These are phyloP conservation scores for Fusarium oligoseptatum DNA, from an alignment of 2,329 filamentous ascomycete species.

Conservation along the genomic window DNA sequence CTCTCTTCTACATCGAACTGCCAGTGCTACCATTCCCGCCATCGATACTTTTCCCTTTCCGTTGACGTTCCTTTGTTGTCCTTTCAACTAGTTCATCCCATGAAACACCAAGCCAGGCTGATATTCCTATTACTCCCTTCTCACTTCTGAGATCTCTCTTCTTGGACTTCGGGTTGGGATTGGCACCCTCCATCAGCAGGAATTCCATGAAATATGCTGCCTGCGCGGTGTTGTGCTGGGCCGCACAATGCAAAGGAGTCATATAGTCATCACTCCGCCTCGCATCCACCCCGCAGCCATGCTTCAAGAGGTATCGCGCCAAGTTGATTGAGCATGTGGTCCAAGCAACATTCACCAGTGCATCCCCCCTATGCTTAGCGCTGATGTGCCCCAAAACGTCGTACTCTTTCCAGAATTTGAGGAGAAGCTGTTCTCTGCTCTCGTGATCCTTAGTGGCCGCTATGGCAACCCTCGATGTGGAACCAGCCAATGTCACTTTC, in stretches of 20 bases:
- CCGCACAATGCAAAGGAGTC: neutral
- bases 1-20: neutral
- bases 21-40: neutral
- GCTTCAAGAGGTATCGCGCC: neutral
- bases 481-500: neutral
- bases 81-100: neutral
- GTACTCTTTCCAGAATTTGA: neutral
- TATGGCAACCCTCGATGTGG: neutral
- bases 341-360: neutral
- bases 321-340: neutral
- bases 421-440: neutral
- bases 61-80: neutral
- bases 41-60: neutral
- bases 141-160: neutral
- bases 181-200: neutral
- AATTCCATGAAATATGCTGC: neutral
- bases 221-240: neutral
- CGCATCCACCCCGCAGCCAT: neutral
- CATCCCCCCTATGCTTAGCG: too few relatives aligned
- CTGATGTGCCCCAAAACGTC: neutral
- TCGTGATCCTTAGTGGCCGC: neutral
- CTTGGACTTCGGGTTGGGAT: neutral
- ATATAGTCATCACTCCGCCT: accelerated
- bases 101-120: neutral
- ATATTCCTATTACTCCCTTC: neutral